Evolutionary conservation across 192 early-diverging fungal genomes (phyloP), one percentile per base, ranked within the genome.

Genomic region (Rhizophagus prolifer): DNA sequence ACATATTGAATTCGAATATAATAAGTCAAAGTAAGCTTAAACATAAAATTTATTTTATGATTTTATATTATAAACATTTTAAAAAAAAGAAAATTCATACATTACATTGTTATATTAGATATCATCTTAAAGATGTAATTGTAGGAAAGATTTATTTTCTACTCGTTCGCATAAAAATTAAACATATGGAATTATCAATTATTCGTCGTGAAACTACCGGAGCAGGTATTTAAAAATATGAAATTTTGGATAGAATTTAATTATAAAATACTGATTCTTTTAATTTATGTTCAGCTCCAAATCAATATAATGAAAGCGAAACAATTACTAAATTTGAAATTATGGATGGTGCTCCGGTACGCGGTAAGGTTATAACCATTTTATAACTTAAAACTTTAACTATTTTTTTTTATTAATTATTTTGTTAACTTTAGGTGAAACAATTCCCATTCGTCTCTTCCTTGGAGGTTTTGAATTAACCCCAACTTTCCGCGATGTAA

Each of bases 1-100:
- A 70, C 98, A 99, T 78, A 99, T 99, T 80, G 98, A 99, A 80
- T 99, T 99, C 69, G 98, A 99, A 87, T 98, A 98, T 85, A 99
- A 98, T 88, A 98, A 97, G 82, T 94, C 93, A 69, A 97, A 92
- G 92, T 99, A 85, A 74, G 9, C 25, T 58, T 58, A 63, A 46
- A 36, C 26, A 36, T 38, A 28, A 7, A 58, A 23, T 71, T 47
- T 71, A 25, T 47, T 31, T 30, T 10, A 63, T 13, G 25, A 63
- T 62, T 62, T 63, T 8, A 30, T 13, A 14, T n/a, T 63, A 14
- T 63, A 63, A n/a, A 31, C 21, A 70, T 68, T 8, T 16, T 21
- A 36, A 69, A 13, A 54, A 59, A 54, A 25, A 9, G 7, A 14
- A 25, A 30, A 23, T 14, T n/a, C 44, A 38, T n/a, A 34, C n/a